Percentiles rank a stretch among this genome's conserved stretches.
phyloP scores from a whole-genome alignment of 768 basidiomycete genomes.

The Lentinula lateritia region DNA sequence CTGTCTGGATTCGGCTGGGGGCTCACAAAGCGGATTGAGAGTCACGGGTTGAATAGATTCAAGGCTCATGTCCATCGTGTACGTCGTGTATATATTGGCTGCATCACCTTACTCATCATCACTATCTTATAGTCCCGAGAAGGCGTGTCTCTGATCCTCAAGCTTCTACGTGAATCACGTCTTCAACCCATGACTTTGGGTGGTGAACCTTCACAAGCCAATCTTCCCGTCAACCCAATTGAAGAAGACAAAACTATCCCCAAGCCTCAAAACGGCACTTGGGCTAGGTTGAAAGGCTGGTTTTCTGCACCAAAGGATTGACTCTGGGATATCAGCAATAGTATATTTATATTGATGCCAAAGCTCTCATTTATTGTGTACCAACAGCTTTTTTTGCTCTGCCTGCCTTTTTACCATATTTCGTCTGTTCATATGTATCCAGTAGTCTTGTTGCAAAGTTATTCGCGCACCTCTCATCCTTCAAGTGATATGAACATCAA shows the following conservation, averaged over 20 bases:
- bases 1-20: conserved; percentile 91
- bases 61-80: conserved; percentile 85
- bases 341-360: conserved; percentile 6
- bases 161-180: conserved; percentile 74
- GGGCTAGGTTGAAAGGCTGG: conserved; percentile 40
- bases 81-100: conserved; percentile 19
- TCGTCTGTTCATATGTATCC: neutral
- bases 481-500: neutral
- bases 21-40: conserved; percentile 82
- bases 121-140: conserved; percentile 62
- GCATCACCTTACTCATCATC: conserved; percentile 2
- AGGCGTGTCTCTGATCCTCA: conserved; percentile 79
- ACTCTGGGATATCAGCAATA: neutral
- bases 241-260: conserved; percentile 5
- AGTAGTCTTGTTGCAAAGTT: neutral
- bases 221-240: neutral
- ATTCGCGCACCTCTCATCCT: neutral
- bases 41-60: conserved; percentile 76
- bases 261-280: conserved; percentile 17
- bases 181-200: conserved; percentile 52
- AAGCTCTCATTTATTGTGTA: conserved; percentile 1
- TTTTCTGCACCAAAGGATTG: conserved; percentile 22
- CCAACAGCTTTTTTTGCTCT: conserved; percentile 3
- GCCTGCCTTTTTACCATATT: neutral
- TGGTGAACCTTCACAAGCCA: conserved; percentile 9